Conservation (phyloP, 208 protist species). For the Phytomonas sp. region DNA sequence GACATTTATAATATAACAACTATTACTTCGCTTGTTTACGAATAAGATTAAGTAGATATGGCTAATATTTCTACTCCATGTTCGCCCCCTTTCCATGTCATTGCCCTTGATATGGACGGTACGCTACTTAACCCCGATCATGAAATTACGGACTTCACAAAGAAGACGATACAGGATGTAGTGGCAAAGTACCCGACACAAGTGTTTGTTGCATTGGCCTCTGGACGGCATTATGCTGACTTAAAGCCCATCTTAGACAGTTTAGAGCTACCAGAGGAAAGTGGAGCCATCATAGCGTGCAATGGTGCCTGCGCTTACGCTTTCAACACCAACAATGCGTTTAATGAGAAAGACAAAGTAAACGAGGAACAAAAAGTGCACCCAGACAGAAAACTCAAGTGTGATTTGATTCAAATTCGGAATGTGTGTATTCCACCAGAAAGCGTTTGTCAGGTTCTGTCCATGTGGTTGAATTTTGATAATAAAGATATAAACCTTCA, state of each 20-base stretch:
- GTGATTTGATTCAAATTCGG: slow-evolving; percentile 1
- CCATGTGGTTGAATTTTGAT: background rate
- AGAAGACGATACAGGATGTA: slow-evolving; percentile 13
- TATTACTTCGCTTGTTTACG: background rate
- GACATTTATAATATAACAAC: background rate
- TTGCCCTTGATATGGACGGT: slow-evolving; percentile 31
- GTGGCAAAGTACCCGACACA: slow-evolving; percentile 14
- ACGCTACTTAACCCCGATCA: slow-evolving; percentile 32
- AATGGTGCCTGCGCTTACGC: slow-evolving; percentile 41
- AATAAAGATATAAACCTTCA: slow-evolving; percentile 30
- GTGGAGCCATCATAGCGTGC: slow-evolving; percentile 38
- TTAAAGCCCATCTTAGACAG: slow-evolving; percentile 15
- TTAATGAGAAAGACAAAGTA: background rate
- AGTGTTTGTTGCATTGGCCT: slow-evolving; percentile 28
- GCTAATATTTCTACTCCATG: background rate
- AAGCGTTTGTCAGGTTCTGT: slow-evolving; percentile 5
- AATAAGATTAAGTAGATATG: background rate
- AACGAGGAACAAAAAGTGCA: background rate
- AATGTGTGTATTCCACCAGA: slow-evolving; percentile 14
- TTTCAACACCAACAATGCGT: slow-evolving; percentile 9
- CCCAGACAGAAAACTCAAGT: background rate
- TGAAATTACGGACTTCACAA: slow-evolving; percentile 26
- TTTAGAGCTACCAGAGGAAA: slow-evolving; percentile 13
- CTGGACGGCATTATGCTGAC: slow-evolving; percentile 29
- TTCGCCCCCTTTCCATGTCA: slow-evolving; percentile 2